A percentile compares a stretch with the other conserved stretches of the same genome.
These are phyloP conservation scores for Cladobotryum mycophilum DNA, from an alignment of 2,329 filamentous ascomycete genomes.

Conservation along the genomic window DNA sequence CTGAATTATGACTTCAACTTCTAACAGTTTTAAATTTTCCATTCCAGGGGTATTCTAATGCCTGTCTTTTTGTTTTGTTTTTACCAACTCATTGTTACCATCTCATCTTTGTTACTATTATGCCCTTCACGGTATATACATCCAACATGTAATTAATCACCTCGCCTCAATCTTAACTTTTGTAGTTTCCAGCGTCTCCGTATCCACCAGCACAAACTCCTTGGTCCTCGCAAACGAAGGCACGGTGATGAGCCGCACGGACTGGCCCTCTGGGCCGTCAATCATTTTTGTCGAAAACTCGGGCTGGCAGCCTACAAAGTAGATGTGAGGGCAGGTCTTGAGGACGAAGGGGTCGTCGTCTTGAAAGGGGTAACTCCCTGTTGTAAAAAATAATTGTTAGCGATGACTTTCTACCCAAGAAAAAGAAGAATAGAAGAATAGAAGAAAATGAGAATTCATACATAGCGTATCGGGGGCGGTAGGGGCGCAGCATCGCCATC, in stretches of 20 bases:
- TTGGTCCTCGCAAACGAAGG: constrained; percentile 75
- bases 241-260: constrained; percentile 72
- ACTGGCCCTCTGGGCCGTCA: constrained; percentile 59
- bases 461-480: constrained; percentile 94
- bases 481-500: constrained; percentile 86
- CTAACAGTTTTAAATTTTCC: not conserved
- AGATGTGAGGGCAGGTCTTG: constrained; percentile 79
- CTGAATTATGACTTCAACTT: no score
- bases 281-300: constrained; percentile 68
- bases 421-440: not conserved
- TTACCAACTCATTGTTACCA: not conserved
- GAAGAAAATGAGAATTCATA: constrained; percentile 38
- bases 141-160: not conserved
- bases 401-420: not conserved
- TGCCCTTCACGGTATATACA: not conserved
- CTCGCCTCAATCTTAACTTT: constrained; percentile 48
- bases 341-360: constrained; percentile 88
- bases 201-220: constrained; percentile 76
- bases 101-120: not conserved
- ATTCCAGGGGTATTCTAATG: not conserved
- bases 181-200: constrained; percentile 76
- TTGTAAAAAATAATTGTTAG: constrained; percentile 12
- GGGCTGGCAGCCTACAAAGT: constrained; percentile 82
- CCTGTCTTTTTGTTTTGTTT: no score
- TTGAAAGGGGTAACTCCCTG: constrained; percentile 95